These are phyloP conservation scores for Avena atlantica DNA, from an alignment of 176 grass and related monocot species.

Conservation along the genomic window DNA sequence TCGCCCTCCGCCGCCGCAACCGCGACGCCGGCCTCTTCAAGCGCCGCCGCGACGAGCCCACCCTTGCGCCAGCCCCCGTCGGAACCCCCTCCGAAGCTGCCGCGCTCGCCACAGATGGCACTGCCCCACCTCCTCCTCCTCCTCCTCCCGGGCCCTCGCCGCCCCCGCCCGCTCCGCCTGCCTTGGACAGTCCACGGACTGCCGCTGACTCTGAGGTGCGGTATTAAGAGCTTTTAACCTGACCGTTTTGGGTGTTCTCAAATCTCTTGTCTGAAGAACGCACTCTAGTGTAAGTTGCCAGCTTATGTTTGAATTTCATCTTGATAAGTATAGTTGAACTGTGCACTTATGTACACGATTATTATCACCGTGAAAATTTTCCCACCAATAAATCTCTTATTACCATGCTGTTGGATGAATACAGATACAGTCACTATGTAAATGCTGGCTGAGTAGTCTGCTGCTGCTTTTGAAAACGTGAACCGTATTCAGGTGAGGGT, in stretches of 20 bases:
- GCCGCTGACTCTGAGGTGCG: slow-evolving; percentile 46
- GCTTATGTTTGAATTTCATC: background rate
- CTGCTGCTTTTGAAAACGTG: background rate
- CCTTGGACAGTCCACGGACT: background rate
- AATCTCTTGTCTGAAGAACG: background rate
- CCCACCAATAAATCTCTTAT: background rate
- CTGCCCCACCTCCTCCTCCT: background rate
- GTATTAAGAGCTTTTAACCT: slow-evolving; percentile 5
- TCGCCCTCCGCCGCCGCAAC: slow-evolving; percentile 65
- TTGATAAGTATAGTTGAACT: too few relatives aligned
- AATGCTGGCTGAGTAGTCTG: background rate
- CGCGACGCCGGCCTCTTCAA: slow-evolving; percentile 77
- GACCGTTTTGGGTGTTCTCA: background rate
- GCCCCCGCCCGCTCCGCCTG: slow-evolving; percentile 8
- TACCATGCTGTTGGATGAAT: background rate
- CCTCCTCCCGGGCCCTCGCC: slow-evolving; percentile 30
- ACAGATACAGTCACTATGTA: slow-evolving; percentile 5
- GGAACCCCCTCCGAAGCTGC: slow-evolving; percentile 2
- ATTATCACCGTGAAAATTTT: too few relatives aligned
- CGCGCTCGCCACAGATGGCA: background rate
- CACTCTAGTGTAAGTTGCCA: background rate
- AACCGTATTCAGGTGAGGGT: background rate
- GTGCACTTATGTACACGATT: too few relatives aligned
- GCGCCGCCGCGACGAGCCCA: slow-evolving; percentile 58
- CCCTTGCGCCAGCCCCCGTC: background rate